Evolutionary conservation across 2,329 filamentous ascomycete species (phyloP).

Genomic region (Colletotrichum salicis): DNA sequence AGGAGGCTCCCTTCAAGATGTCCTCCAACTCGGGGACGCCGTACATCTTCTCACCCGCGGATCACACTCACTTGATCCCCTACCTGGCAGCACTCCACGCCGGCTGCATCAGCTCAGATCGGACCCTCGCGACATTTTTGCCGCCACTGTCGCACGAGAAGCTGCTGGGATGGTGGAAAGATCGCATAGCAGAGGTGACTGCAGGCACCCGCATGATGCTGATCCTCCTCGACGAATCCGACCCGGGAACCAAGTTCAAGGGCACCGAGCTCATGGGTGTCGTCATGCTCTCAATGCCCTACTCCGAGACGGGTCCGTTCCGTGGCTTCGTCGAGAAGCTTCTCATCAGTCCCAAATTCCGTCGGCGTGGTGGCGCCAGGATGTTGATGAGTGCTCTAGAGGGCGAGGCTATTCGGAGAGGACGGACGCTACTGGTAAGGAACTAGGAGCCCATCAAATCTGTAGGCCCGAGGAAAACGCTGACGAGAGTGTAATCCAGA

Average conservation of each 20-base stretch:
- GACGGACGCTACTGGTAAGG: slow-evolving; percentile 65
- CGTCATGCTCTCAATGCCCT: slow-evolving; percentile 63
- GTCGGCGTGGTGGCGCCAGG: slow-evolving; percentile 62
- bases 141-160: slow-evolving; percentile 67
- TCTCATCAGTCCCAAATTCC: slow-evolving; percentile 62
- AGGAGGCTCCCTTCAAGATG: slow-evolving; percentile 10
- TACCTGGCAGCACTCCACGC: slow-evolving; percentile 69
- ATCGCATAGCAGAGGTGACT: slow-evolving; percentile 58
- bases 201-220: slow-evolving; percentile 61
- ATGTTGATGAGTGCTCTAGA: slow-evolving; percentile 66
- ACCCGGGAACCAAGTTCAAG: slow-evolving; percentile 47
- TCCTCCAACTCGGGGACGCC: slow-evolving; percentile 29
- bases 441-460: neutral
- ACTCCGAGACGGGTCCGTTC: slow-evolving; percentile 66
- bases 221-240: slow-evolving; percentile 57
- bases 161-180: slow-evolving; percentile 68
- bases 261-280: slow-evolving; percentile 63
- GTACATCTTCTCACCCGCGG: slow-evolving; percentile 54
- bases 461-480: neutral
- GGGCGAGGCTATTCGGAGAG: slow-evolving; percentile 58
- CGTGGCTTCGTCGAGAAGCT: slow-evolving; percentile 67
- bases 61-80: slow-evolving; percentile 63
- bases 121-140: slow-evolving; percentile 67
- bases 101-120: slow-evolving; percentile 67
- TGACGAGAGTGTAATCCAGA: slow-evolving; percentile 44